Conservation (phyloP, 2,329 filamentous ascomycete species). For the Cercospora berteroae region DNA sequence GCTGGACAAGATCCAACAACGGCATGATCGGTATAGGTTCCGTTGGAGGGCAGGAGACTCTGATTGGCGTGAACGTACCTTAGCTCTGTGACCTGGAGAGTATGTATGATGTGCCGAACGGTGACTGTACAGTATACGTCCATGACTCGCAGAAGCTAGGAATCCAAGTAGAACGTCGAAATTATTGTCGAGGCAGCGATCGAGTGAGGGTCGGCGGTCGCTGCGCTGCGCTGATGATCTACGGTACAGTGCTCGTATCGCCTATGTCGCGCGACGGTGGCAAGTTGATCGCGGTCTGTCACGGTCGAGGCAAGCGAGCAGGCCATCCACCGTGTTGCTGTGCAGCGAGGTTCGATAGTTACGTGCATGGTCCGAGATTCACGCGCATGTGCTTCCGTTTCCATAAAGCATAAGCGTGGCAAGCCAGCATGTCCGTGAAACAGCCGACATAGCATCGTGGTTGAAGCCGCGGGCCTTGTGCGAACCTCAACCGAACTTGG, state of each 20-base stretch:
- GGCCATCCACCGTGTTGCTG: neutral
- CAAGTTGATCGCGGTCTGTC: neutral
- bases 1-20: neutral
- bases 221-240: neutral
- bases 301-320: neutral
- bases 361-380: conserved; percentile 15
- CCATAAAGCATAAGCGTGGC: conserved; percentile 13
- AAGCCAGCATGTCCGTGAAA: conserved; percentile 14
- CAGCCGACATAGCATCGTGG: conserved; percentile 16
- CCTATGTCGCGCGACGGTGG: neutral
- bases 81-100: neutral
- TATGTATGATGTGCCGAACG: neutral
- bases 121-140: neutral
- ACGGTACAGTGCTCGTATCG: neutral
- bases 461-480: conserved; percentile 15
- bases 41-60: neutral
- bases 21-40: neutral
- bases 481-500: conserved; percentile 13
- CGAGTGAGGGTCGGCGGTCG: neutral
- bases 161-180: neutral
- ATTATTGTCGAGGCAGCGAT: neutral
- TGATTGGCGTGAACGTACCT: neutral
- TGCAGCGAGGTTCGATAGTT: neutral
- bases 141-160: neutral
- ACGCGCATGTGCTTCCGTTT: conserved; percentile 9